A percentile compares a stretch with the other conserved stretches of the same genome.
phyloP scores from a whole-genome alignment of 2,329 filamentous ascomycete species.

The Immersiporthe knoxdaviesiana region DNA sequence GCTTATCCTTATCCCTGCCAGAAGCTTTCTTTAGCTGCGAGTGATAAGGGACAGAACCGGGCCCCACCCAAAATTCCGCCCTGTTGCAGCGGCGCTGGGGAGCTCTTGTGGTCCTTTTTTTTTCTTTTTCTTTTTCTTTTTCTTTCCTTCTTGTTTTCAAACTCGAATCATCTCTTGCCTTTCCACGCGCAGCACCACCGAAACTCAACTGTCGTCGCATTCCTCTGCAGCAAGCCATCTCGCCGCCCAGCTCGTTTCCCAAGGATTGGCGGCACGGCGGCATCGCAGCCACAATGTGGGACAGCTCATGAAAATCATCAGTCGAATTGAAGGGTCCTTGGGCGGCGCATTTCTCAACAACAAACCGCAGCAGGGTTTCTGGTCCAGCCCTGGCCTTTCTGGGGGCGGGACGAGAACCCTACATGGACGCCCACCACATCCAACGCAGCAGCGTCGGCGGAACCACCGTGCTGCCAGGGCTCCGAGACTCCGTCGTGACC shows the following conservation, averaged over 20 bases:
- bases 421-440: slow-evolving; percentile 24
- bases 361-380: slow-evolving; percentile 41
- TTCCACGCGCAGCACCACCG: neutral
- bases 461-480: slow-evolving; percentile 2
- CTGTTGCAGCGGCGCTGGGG: slow-evolving; percentile 9
- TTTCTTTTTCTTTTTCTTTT: neutral
- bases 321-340: slow-evolving; percentile 63
- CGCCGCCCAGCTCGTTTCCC: slow-evolving; percentile 22
- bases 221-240: slow-evolving; percentile 9
- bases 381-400: slow-evolving; percentile 6
- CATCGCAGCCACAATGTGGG: slow-evolving; percentile 50
- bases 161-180: too few relatives aligned
- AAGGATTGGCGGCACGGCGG: slow-evolving; percentile 36
- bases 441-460: slow-evolving; percentile 21
- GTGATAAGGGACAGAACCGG: slow-evolving; percentile 12
- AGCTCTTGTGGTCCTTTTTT: slow-evolving; percentile 15
- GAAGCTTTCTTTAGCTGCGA: slow-evolving; percentile 12
- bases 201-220: slow-evolving; percentile 1
- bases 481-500: slow-evolving; percentile 9
- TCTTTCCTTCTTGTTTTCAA: slow-evolving; percentile 3
- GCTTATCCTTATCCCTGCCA: slow-evolving; percentile 37
- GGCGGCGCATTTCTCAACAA: slow-evolving; percentile 58
- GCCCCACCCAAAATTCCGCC: slow-evolving; percentile 19
- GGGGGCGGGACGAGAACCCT: slow-evolving; percentile 16
- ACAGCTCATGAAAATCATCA: slow-evolving; percentile 63